Evolutionary conservation across 1,284 basidiomycete genomes (phyloP).

Genomic region (Prillingera fragicola): DNA sequence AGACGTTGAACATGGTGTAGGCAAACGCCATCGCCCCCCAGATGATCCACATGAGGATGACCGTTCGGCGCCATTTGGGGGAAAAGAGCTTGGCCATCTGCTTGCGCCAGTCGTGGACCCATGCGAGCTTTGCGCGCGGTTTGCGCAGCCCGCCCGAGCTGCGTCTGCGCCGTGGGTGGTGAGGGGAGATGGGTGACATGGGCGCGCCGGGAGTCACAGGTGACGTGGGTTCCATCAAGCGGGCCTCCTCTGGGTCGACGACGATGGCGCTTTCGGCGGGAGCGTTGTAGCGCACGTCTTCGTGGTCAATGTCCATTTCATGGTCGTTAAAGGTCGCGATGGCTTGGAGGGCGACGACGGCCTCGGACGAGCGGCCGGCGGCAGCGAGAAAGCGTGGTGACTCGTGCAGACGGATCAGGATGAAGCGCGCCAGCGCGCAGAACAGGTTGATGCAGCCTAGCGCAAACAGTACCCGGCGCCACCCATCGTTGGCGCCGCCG

Average conservation of each 20-base stretch:
- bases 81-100: slow-evolving; percentile 70
- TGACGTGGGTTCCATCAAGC: no score
- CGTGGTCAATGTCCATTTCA: slow-evolving; percentile 58
- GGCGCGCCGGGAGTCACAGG: not conserved
- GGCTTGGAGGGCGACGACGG: slow-evolving; percentile 68
- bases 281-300: slow-evolving; percentile 55
- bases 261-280: slow-evolving; percentile 1
- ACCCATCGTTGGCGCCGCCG: slow-evolving; percentile 65
- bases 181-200: not conserved
- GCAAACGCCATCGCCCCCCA: slow-evolving; percentile 78
- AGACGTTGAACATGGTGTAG: slow-evolving; percentile 96
- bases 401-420: slow-evolving; percentile 86
- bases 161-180: no score
- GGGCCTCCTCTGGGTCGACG: no score
- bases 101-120: slow-evolving; percentile 55
- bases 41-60: slow-evolving; percentile 72
- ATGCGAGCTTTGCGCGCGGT: not conserved
- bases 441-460: slow-evolving; percentile 70
- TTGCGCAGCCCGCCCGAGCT: no score
- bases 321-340: slow-evolving; percentile 81
- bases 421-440: slow-evolving; percentile 79
- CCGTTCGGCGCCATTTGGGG: slow-evolving; percentile 76
- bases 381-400: slow-evolving; percentile 86
- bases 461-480: slow-evolving; percentile 71
- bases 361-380: slow-evolving; percentile 72